Evolutionary conservation across 129 eudicot species (phyloP), one percentile per base, ranked within the genome.

Genomic region (Gnaphalium uliginosum): DNA sequence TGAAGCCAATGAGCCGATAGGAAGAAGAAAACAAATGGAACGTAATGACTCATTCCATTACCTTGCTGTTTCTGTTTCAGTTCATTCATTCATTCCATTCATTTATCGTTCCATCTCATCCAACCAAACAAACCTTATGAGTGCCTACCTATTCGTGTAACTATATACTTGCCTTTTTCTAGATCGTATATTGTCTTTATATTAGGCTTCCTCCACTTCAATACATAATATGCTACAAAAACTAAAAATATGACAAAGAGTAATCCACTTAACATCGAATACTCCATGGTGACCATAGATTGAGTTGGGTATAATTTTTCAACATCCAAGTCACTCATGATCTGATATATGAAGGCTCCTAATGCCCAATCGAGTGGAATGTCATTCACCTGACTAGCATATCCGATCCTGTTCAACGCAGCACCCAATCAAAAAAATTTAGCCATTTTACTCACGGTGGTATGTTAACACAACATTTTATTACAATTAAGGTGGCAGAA

Each of bases 311-410:
- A 68, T 17, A 82, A 69, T 54, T 90, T 66, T 14, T 68, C 83
- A 15, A 10, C 39, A 14, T 82, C 81, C 22, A 71, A 9, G 8
- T 76, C 84, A 25, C 77, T 79, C 73, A 85, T 73, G 73, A 68
- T 79, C 75, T 86, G 97, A 72, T 86, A 80, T 80, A 93, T 90
- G 85, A 90, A 88, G 76, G 96, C 98, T 71, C 98, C 98, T 72
- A 93, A 82, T 25, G 97, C 97, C 98, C 97, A 90, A 83, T 90
- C 98, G 43, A 93, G 96, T 35, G 98, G 98, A 77, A 88, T 85
- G 17, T 84, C 70, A 56, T 86, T 76, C 76, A 93, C 96, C 43
- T 93, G 88, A 84, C 81, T 93, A 43, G 93, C 90, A 62, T 78
- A 93, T 73, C 84, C 79, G 74, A 93, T 78, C 88, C 98, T 93